phyloP scores from a whole-genome alignment of 139 green algal species.

The Mychonastes homosphaera region DNA sequence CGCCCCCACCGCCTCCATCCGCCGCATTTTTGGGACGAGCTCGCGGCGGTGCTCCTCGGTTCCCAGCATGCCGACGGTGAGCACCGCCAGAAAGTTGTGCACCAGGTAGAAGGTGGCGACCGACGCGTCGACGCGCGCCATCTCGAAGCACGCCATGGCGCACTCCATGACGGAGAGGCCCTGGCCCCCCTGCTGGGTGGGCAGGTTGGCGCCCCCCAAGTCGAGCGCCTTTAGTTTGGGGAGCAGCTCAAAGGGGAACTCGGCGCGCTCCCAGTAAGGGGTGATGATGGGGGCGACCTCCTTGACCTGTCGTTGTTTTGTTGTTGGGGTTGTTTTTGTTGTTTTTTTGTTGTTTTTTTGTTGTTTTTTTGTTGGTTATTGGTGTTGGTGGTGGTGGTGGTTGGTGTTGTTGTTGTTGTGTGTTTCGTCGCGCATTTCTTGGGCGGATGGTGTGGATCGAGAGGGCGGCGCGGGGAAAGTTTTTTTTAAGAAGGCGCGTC shows the following conservation, averaged over 20 bases:
- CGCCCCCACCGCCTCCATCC: too few relatives aligned
- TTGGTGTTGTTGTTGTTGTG: too few relatives aligned
- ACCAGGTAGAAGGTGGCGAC: slow-evolving; percentile 85
- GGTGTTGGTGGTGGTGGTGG: too few relatives aligned
- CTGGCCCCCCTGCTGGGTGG: slow-evolving; percentile 1
- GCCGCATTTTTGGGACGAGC: too few relatives aligned
- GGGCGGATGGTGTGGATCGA: too few relatives aligned
- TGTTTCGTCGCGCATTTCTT: too few relatives aligned
- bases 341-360: too few relatives aligned
- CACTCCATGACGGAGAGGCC: slow-evolving; percentile 58
- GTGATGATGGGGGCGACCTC: slow-evolving; percentile 77
- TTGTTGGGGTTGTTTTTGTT: too few relatives aligned
- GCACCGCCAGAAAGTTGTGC: slow-evolving; percentile 76
- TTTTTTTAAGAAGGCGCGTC: background rate
- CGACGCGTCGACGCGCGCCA: slow-evolving; percentile 77
- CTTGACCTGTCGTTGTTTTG: too few relatives aligned
- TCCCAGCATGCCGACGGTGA: slow-evolving; percentile 69
- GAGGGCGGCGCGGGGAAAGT: too few relatives aligned
- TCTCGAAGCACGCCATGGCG: slow-evolving; percentile 68
- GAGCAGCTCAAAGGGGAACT: slow-evolving; percentile 76
- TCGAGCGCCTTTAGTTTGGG: slow-evolving; percentile 57
- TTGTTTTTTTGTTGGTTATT: too few relatives aligned
- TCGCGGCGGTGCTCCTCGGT: background rate
- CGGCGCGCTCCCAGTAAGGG: slow-evolving; percentile 82
- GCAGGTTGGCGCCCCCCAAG: slow-evolving; percentile 52